phyloP scores from a whole-genome alignment of 768 basidiomycete genomes.

The Lactarius hengduanensis region DNA sequence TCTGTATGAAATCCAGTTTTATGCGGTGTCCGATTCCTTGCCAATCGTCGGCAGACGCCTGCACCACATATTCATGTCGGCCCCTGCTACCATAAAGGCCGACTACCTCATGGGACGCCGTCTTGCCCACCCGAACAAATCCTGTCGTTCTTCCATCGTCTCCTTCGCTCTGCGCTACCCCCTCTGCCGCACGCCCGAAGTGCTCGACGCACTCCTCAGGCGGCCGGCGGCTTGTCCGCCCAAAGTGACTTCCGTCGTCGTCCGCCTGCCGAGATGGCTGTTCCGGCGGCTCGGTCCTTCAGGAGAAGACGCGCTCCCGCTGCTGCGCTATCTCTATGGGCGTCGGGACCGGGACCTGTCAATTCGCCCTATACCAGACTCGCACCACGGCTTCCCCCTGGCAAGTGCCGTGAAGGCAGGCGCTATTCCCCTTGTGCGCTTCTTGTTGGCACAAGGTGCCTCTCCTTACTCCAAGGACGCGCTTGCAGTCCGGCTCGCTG shows the following conservation, averaged over 20 bases:
- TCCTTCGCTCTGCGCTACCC: conserved; percentile 60
- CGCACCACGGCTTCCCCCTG: conserved; percentile 79
- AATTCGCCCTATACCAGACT: conserved; percentile 50
- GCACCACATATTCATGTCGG: conserved; percentile 49
- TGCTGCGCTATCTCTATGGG: conserved; percentile 57
- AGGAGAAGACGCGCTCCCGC: conserved; percentile 58
- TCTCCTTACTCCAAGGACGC: conserved; percentile 60
- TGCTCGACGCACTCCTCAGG: conserved; percentile 49
- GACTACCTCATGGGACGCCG: conserved; percentile 55
- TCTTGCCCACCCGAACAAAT: conserved; percentile 21
- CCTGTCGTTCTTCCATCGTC: conserved; percentile 29
- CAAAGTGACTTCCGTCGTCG: not conserved
- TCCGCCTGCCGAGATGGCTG: conserved; percentile 58
- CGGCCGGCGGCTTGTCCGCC: conserved; percentile 23
- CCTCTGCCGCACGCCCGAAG: conserved; percentile 39
- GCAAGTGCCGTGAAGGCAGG: conserved; percentile 70
- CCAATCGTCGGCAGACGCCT: conserved; percentile 59
- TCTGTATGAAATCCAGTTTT: conserved; percentile 73
- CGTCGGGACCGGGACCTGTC: conserved; percentile 41
- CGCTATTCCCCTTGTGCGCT: conserved; percentile 61
- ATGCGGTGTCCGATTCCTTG: conserved; percentile 61
- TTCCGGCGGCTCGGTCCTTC: conserved; percentile 48
- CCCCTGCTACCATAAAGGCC: conserved; percentile 60
- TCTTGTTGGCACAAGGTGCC: conserved; percentile 71
- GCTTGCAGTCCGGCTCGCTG: conserved; percentile 74